Evolutionary conservation across 495 filamentous ascomycete genomes (phyloP), one percentile per base, ranked within the genome.

Genomic region (Penicillium atrosanguineum): DNA sequence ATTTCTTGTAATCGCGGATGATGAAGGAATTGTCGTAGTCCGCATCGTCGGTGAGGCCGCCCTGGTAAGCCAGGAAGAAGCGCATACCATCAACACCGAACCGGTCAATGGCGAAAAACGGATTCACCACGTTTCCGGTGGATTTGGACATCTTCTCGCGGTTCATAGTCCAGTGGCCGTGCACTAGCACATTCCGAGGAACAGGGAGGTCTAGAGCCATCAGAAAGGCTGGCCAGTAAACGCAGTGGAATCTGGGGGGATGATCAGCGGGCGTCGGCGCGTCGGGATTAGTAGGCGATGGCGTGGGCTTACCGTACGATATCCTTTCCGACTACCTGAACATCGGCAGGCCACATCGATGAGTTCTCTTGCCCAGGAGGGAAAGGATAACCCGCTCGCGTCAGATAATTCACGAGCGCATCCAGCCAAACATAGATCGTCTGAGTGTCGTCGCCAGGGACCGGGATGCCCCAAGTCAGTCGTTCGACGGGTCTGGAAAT

Each of bases 391-490:
- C 91, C 89, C 15, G 89, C 83, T 52, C 83, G 87, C 28, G 91
- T 95, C 59, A 95, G 70, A 62, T 98, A 97, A 69, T 97, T 97
- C 57, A 97, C 79, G 21, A 98, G 79, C 5, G 94, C 94, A 71
- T 97, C 95, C 4, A 98, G 79, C 94, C 94, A 98, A 34, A 97
- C 95, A 65, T 97, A 98, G 56, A 98, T 93, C 3, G 92, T 97
- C 70, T 97, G 95, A 16, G 73, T 81, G 1, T 82, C 71, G 62
- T 97, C 94, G 45, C 83, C 83, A 7, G 94, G 94, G 34, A 96
- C 93, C 6, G 80, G 85, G 48, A 98, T 93, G 3, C 95, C 94
- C 94, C 94, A 98, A 20, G 68, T 81, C 21, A 97, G 70, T 31
- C 94, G 80, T 47, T 87, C 82, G 14, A 77, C 68, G 1, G 94